These are phyloP conservation scores for Yamadazyma akitaensis DNA, from an alignment of 805 yeast species.

Conservation along the genomic window DNA sequence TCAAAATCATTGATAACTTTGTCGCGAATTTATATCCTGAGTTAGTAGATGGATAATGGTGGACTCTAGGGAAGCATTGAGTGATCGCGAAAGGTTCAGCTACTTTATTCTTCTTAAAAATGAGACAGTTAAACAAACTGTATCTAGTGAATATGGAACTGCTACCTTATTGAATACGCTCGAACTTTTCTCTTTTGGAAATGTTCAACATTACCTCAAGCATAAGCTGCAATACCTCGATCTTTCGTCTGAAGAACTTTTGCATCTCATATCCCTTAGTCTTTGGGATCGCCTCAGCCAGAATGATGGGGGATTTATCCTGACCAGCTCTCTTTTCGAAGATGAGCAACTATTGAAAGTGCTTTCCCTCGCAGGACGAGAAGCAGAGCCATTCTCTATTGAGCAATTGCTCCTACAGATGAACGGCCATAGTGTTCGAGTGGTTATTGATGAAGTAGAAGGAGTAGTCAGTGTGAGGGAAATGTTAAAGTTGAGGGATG, in stretches of 20 bases:
- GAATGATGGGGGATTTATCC: conserved; percentile 10
- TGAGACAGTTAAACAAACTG: neutral
- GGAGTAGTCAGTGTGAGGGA: conserved; percentile 16
- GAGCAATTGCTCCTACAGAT: conserved; percentile 13
- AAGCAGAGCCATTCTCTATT: conserved; percentile 8
- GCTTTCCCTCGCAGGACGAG: neutral
- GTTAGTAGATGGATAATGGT: conserved; percentile 7
- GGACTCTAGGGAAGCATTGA: neutral
- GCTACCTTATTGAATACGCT: conserved; percentile 8
- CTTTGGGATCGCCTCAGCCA: conserved; percentile 18
- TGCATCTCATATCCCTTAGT: conserved; percentile 28
- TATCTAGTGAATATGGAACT: neutral
- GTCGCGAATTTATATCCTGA: conserved; percentile 22
- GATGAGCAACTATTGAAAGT: neutral
- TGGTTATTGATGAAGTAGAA: conserved; percentile 24
- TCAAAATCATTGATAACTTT: conserved; percentile 19
- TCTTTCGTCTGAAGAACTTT: conserved; percentile 12
- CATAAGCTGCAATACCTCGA: conserved; percentile 16
- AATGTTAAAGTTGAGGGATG: conserved; percentile 26
- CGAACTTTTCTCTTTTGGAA: conserved; percentile 41
- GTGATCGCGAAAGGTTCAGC: neutral
- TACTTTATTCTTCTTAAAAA: neutral
- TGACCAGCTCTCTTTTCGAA: conserved; percentile 15
- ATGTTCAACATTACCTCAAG: conserved; percentile 21
- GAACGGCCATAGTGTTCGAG: neutral